A percentile compares a stretch with the other conserved stretches of the same genome.
Conservation (phyloP, 805 yeast species). For the Maudiozyma bulderi region DNA sequence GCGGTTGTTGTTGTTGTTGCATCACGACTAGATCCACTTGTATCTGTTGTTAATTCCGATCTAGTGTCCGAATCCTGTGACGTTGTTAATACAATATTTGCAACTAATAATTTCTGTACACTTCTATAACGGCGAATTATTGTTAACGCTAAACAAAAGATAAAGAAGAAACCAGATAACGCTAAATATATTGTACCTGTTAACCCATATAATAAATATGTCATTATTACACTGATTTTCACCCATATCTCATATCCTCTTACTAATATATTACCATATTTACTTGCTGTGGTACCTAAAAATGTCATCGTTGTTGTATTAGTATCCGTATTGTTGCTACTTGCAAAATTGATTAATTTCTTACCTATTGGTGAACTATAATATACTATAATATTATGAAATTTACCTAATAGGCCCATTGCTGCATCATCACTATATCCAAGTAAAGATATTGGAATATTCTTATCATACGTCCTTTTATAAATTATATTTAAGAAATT, state of each 20-base stretch:
- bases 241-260: constrained; percentile 12
- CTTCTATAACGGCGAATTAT: constrained; percentile 20
- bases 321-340: constrained; percentile 1
- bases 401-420: constrained; percentile 22
- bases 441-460: constrained; percentile 5
- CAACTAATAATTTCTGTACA: constrained; percentile 14
- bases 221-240: constrained; percentile 13
- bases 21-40: background rate
- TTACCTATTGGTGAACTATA: constrained; percentile 15
- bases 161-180: constrained; percentile 25
- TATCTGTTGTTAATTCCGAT: background rate
- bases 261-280: background rate
- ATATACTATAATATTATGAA: constrained; percentile 25
- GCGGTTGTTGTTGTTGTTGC: no score
- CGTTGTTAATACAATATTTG: background rate
- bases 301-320: background rate
- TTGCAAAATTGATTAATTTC: background rate
- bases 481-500: no score
- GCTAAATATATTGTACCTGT: constrained; percentile 23
- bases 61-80: background rate
- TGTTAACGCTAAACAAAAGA: constrained; percentile 22
- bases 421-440: constrained; percentile 9
- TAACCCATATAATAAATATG: constrained; percentile 22
- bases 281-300: background rate
- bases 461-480: constrained; percentile 10